These are phyloP conservation scores for Myriosclerotinia scirpicola DNA, from an alignment of 2,329 filamentous ascomycete genomes.

Conservation along the genomic window DNA sequence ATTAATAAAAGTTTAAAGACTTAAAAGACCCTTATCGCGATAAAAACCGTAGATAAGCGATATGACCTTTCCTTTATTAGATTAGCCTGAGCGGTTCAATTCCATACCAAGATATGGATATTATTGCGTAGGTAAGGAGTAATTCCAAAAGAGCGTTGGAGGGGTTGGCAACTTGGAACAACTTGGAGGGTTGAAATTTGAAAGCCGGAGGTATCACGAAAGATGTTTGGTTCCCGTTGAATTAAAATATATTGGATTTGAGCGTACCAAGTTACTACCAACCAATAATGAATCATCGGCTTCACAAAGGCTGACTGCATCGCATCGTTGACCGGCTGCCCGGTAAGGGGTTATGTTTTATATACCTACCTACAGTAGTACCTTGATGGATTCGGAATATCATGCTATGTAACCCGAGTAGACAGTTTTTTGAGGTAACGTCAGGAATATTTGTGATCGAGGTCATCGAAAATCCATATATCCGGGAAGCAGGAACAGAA, in stretches of 20 bases:
- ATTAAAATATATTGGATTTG: too few relatives aligned
- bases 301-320: not conserved
- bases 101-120: not conserved
- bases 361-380: not conserved
- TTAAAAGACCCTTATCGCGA: slow-evolving; percentile 9
- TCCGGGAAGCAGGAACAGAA: too few relatives aligned
- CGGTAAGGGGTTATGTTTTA: not conserved
- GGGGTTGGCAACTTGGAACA: too few relatives aligned
- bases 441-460: too few relatives aligned
- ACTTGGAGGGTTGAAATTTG: too few relatives aligned
- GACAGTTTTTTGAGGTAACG: not conserved
- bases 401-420: not conserved
- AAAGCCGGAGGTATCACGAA: too few relatives aligned
- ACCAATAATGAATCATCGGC: not conserved
- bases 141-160: too few relatives aligned
- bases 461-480: too few relatives aligned
- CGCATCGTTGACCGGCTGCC: not conserved
- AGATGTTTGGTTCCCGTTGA: not conserved
- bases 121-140: too few relatives aligned
- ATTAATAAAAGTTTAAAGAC: not conserved
- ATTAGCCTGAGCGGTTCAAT: not conserved
- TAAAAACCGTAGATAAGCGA: slow-evolving; percentile 20
- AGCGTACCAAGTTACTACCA: too few relatives aligned
- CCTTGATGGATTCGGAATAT: not conserved
- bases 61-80: not conserved